Evolutionary conservation across 164 flowering plant species (phyloP), one percentile per base, ranked within the genome.

Genomic region (Amborella trichopoda): DNA sequence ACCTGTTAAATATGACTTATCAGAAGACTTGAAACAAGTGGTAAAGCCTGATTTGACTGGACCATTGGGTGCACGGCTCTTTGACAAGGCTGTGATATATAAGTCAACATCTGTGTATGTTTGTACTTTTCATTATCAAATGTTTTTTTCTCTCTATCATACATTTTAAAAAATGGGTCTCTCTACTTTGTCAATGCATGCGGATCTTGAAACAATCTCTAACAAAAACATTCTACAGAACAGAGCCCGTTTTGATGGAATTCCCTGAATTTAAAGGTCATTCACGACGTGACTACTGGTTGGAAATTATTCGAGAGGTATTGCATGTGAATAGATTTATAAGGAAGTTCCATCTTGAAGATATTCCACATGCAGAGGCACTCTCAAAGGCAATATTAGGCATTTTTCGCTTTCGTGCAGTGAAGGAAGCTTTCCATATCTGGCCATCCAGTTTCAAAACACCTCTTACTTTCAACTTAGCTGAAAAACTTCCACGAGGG

Each of bases 71-170:
- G 79, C 90, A 59, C 83, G 87, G 40, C 67, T 89, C 48, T 89
- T 82, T 68, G 95, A 89, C 60, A 85, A 74, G 61, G 97, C 95
- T 23, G 70, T 89, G 46, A 73, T 83, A 83, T 89, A 85, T 75
- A 79, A 77, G 38, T 85, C 95, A 53, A 55, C 59, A 38, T 55
- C 74, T 28, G 36, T 75, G 97, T 89, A 82, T 26, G 94, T 66
- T 53, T 45, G 46, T 49, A 28, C 4, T 28, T 37, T 30, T 21
- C 8, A 16, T 13, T 20, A 37, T 14, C n/a, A 48, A 13, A 14
- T 37, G 14, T 1, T 0, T 1, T 37, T 37, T 16, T 14, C 6
- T 37, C n/a, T 37, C n/a, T n/a, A n/a, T n/a, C n/a, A n/a, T n/a
- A n/a, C n/a, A n/a, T n/a, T n/a, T n/a, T n/a, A n/a, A n/a, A n/a